Evolutionary conservation across 345 rosid species (phyloP).

Genomic region (Schrenkiella parvula): DNA sequence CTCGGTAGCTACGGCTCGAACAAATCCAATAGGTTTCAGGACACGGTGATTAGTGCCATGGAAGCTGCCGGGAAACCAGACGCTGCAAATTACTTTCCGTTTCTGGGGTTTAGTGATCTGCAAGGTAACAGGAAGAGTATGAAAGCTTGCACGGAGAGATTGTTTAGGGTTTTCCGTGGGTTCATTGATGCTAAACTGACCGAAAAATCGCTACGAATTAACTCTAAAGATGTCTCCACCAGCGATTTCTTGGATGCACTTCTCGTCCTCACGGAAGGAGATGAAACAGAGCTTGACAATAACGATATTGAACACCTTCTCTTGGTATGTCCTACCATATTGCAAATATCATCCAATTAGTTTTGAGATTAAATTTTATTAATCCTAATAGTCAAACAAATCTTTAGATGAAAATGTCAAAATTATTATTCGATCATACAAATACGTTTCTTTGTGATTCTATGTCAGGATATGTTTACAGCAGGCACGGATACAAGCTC

Average conservation of each 20-base stretch:
- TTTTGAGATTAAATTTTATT: not conserved
- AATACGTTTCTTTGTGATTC: not conserved
- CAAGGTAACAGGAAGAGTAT: constrained; percentile 10
- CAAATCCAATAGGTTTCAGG: not conserved
- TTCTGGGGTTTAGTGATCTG: constrained; percentile 9
- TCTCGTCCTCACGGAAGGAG: not conserved
- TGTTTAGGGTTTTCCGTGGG: constrained; percentile 14
- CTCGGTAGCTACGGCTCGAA: not conserved
- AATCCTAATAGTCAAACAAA: not conserved
- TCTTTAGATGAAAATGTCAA: not conserved
- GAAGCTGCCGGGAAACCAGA: constrained; percentile 4
- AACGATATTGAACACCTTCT: not conserved
- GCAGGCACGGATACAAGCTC: constrained; percentile 48
- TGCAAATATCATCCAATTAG: not conserved
- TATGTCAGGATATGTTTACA: constrained; percentile 34
- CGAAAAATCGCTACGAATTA: not conserved
- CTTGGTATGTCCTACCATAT: not conserved
- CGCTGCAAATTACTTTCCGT: constrained; percentile 13
- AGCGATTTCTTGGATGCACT: constrained; percentile 10
- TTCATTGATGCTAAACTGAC: constrained; percentile 21
- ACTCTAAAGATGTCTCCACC: not conserved
- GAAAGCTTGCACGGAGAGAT: not conserved
- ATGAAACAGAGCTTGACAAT: not conserved
- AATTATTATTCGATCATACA: not conserved
- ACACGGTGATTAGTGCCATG: not conserved